Percentiles rank a stretch among this genome's conserved stretches.
phyloP scores from a whole-genome alignment of 306 rosid genomes.

The Acacia melanoxylon region DNA sequence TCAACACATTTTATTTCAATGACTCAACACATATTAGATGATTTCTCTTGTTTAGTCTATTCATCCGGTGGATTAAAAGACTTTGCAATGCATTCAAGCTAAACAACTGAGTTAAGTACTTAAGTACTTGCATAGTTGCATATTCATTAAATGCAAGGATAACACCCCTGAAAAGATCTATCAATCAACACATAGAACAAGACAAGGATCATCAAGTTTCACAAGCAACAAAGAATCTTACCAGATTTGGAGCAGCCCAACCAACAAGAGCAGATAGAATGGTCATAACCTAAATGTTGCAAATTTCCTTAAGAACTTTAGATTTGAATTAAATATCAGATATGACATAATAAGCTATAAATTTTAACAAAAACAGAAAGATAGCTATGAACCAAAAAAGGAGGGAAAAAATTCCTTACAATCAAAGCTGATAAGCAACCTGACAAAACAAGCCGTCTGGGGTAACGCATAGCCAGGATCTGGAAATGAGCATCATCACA shows the following conservation, averaged over 20 bases:
- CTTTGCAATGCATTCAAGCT: background rate
- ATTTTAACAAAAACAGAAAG: background rate
- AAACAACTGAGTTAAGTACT: background rate
- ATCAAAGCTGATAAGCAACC: conserved; percentile 69
- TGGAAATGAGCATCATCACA: conserved; percentile 31
- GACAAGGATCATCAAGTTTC: background rate
- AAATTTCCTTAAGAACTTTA: conserved; percentile 17
- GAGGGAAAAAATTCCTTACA: conserved; percentile 48
- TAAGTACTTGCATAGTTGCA: background rate
- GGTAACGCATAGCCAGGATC: conserved; percentile 81
- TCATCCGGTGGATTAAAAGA: background rate
- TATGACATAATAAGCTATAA: background rate
- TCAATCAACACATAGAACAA: conserved; percentile 5
- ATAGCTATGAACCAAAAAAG: background rate
- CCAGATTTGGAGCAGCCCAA: conserved; percentile 84
- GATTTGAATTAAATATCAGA: background rate
- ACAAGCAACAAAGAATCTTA: conserved; percentile 21
- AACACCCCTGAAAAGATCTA: background rate
- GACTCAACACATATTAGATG: background rate
- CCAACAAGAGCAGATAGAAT: conserved; percentile 70
- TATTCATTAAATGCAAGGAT: background rate
- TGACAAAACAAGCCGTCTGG: conserved; percentile 64
- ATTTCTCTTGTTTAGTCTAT: background rate
- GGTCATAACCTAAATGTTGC: conserved; percentile 64
- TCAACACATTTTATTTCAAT: background rate